These are phyloP conservation scores for Paracoccidioides lutzii DNA, from an alignment of 2,329 filamentous ascomycete genomes.

Conservation along the genomic window DNA sequence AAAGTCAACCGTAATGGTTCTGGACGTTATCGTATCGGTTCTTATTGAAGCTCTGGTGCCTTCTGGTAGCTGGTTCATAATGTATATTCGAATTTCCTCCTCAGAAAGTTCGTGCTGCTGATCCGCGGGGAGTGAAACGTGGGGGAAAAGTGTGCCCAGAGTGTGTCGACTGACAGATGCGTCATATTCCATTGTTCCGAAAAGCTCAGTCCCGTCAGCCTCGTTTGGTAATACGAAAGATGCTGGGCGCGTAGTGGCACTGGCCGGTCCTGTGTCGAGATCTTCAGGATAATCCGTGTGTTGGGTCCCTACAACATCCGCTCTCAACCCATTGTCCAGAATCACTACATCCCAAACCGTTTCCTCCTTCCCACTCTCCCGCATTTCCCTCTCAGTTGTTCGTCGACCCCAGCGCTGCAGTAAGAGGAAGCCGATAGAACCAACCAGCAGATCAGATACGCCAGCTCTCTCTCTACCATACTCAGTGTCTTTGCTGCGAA, in stretches of 20 bases:
- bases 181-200: slow-evolving; percentile 29
- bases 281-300: slow-evolving; percentile 23
- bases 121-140: slow-evolving; percentile 23
- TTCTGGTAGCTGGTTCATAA: slow-evolving; percentile 31
- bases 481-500: slow-evolving; percentile 25
- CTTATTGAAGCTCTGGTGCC: slow-evolving; percentile 32
- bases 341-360: slow-evolving; percentile 38
- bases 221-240: slow-evolving; percentile 31
- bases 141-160: slow-evolving; percentile 13
- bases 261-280: slow-evolving; percentile 30
- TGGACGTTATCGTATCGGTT: slow-evolving; percentile 31
- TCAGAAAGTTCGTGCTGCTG: slow-evolving; percentile 29
- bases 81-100: slow-evolving; percentile 36
- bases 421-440: slow-evolving; percentile 33
- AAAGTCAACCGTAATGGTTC: slow-evolving; percentile 36
- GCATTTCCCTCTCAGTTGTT: slow-evolving; percentile 30
- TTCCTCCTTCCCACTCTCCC: slow-evolving; percentile 31
- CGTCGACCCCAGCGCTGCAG: slow-evolving; percentile 35
- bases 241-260: slow-evolving; percentile 40
- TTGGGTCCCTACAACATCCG: slow-evolving; percentile 34
- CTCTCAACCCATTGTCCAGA: slow-evolving; percentile 33
- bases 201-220: slow-evolving; percentile 21
- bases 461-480: slow-evolving; percentile 23
- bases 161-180: slow-evolving; percentile 14
- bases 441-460: slow-evolving; percentile 32